Evolutionary conservation across 2,329 filamentous ascomycete genomes (phyloP), one percentile per base, ranked within the genome.

Genomic region (Pestalotiopsis sp.): DNA sequence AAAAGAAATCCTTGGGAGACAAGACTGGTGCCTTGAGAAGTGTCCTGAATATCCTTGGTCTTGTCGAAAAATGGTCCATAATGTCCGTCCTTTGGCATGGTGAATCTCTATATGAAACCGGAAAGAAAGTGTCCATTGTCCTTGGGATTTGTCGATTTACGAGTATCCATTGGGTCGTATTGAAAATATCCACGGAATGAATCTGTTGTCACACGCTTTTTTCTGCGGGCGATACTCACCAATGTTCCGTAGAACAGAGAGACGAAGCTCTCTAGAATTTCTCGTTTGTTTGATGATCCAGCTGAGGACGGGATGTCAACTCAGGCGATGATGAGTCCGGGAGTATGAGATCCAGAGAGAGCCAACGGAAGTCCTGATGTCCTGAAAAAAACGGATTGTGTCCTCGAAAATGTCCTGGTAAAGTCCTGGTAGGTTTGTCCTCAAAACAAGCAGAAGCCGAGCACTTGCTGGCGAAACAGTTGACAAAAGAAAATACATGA

Each of bases 221-320:
- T 71, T 69, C 70, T 58, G 71, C 73, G 79, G 80, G 78, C 76
- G 72, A 81, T 81, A 83, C 81, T 83, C 71, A 83, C 81, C 72
- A 62, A 11, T 36, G 23, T 25, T 62, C 59, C 4, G n/a, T n/a
- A n/a, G 69, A 61, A 63, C 41, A 27, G 49, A 25, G 27, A 56
- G 52, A 38, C 27, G 4, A 11, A 31, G 20, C 23, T 36, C 57
- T 17, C 57, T 62, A 41, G 12, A 39, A 20, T 64, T 69, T 61
- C 64, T 36, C 4, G n/a, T 56, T 74, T 76, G 71, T 74, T 77
- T 76, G 72, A 74, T 68, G 66, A 69, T 76, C 74, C 72, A 75
- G 74, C 76, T 74, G 76, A 77, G 72, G 67, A 63, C 66, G 63
- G 71, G 27, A 70, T 72, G 69, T 72, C 65, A 52, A 61, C 69